These are phyloP conservation scores for Pythium rhizo-oryzae DNA, from an alignment of 352 stramenopile species.

Conservation along the genomic window DNA sequence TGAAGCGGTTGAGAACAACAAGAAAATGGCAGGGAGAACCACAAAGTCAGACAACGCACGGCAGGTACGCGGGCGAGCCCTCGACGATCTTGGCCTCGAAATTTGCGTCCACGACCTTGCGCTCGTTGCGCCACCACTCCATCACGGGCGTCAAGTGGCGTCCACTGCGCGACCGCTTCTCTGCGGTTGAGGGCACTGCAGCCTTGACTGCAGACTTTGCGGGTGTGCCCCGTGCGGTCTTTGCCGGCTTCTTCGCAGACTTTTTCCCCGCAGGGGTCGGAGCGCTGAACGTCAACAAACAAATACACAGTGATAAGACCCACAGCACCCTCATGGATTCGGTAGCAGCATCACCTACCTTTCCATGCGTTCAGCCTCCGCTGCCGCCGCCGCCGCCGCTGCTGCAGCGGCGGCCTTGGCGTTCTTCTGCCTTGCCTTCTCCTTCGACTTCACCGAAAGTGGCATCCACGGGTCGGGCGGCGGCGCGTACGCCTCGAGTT, in stretches of 20 bases:
- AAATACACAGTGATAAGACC: not conserved
- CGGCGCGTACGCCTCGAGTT: slow-evolving; percentile 25
- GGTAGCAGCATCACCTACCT: slow-evolving; percentile 2
- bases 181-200: not conserved
- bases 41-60: slow-evolving; percentile 19
- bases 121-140: slow-evolving; percentile 56
- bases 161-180: slow-evolving; percentile 30
- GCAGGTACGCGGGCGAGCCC: slow-evolving; percentile 31
- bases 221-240: not conserved
- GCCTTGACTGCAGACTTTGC: not conserved
- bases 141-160: slow-evolving; percentile 39
- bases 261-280: slow-evolving; percentile 8
- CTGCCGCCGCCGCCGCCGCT: not conserved
- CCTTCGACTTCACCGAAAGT: slow-evolving; percentile 21
- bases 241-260: slow-evolving; percentile 1
- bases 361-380: not conserved
- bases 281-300: not conserved
- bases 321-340: not conserved
- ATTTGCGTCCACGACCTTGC: slow-evolving; percentile 22
- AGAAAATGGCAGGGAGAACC: not conserved
- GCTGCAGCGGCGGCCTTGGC: slow-evolving; percentile 1
- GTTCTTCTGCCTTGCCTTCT: slow-evolving; percentile 18
- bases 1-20: not conserved
- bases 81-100: slow-evolving; percentile 30
- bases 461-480: slow-evolving; percentile 20